Evolutionary conservation across 2,329 filamentous ascomycete genomes (phyloP).

Genomic region (Diaporthe aspalathi): DNA sequence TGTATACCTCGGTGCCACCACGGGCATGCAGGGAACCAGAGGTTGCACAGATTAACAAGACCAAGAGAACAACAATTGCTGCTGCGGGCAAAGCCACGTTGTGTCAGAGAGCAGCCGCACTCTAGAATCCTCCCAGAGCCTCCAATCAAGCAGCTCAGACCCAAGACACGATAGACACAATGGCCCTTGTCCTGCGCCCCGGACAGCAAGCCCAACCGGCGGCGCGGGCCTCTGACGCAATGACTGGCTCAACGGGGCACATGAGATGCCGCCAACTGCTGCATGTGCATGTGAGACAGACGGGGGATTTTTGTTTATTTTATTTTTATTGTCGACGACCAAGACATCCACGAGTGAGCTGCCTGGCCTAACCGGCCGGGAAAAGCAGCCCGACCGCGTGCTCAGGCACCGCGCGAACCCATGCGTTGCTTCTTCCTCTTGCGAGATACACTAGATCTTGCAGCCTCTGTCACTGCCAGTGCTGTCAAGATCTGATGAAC

Average conservation of each 20-base stretch:
- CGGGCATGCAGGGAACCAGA: not conserved
- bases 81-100: too few species aligned
- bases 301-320: not conserved
- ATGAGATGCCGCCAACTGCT: slow-evolving; percentile 23
- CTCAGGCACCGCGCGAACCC: slow-evolving; percentile 19
- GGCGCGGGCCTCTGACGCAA: not conserved
- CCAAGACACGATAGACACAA: not conserved
- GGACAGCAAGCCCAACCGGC: not conserved
- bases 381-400: slow-evolving; percentile 20
- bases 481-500: slow-evolving; percentile 20
- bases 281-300: slow-evolving; percentile 23
- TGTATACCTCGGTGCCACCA: not conserved
- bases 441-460: slow-evolving; percentile 22
- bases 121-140: slow-evolving; percentile 1
- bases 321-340: not conserved
- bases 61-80: too few species aligned
- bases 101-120: too few species aligned
- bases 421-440: not conserved
- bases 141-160: slow-evolving; percentile 21
- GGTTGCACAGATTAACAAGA: too few species aligned
- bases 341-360: slow-evolving; percentile 26
- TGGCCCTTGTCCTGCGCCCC: not conserved
- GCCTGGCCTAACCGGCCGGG: slow-evolving; percentile 3
- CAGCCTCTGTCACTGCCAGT: slow-evolving; percentile 19
- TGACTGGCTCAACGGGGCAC: slow-evolving; percentile 7